Percentiles rank a stretch among this genome's conserved stretches.
These are phyloP conservation scores for Rubia tinctorum DNA, from an alignment of 305 asterid genomes.

Conservation along the genomic window DNA sequence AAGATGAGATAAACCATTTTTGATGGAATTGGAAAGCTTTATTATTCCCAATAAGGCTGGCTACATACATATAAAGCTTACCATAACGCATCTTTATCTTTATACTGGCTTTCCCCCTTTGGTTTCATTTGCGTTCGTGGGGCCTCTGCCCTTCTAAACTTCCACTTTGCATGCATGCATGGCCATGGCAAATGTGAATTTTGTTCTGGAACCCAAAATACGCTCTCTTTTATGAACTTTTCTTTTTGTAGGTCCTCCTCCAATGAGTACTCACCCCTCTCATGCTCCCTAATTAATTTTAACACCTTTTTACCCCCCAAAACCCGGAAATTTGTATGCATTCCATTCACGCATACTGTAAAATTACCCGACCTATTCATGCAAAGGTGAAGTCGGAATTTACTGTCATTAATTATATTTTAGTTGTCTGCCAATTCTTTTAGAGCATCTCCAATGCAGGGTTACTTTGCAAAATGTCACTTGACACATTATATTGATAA, in stretches of 20 bases:
- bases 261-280: conserved; percentile 15
- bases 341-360: background rate
- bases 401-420: no score
- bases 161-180: conserved; percentile 31
- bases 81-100: conserved; percentile 12
- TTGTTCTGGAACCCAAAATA: conserved; percentile 34
- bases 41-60: no score
- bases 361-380: no score
- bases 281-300: background rate
- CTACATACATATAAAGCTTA: no score
- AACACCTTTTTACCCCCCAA: background rate
- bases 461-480: no score
- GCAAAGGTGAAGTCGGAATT: no score
- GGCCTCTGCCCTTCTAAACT: conserved; percentile 31
- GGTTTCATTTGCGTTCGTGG: conserved; percentile 19
- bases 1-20: no score
- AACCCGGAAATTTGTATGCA: background rate
- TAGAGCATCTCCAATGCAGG: no score
- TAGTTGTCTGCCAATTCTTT: no score
- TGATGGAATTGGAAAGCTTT: no score
- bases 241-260: conserved; percentile 14
- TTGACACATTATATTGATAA: no score
- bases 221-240: conserved; percentile 4
- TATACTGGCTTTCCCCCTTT: conserved; percentile 16
- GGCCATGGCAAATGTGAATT: conserved; percentile 29